Percentiles rank a stretch among this genome's conserved stretches.
Conservation (phyloP, 805 yeast genomes). For the Monosporozyma unispora region DNA sequence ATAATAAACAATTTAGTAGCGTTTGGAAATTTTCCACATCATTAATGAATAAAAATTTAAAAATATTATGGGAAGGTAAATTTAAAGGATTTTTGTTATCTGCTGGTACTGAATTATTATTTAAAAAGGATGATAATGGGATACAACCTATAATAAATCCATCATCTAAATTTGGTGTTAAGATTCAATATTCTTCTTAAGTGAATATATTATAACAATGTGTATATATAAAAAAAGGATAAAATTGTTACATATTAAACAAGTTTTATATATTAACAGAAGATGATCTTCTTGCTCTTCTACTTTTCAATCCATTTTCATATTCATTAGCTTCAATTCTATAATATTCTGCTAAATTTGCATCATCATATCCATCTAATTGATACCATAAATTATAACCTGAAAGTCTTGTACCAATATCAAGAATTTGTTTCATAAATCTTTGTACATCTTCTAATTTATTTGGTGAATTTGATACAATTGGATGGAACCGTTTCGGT, state of each 20-base stretch:
- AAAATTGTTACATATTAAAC: background rate
- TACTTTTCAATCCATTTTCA: constrained; percentile 38
- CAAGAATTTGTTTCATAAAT: constrained; percentile 53
- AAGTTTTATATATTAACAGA: background rate
- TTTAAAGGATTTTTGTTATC: constrained; percentile 69
- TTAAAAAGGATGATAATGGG: constrained; percentile 15
- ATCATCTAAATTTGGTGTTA: background rate
- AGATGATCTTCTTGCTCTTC: constrained; percentile 23
- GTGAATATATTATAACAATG: background rate
- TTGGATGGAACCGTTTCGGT: constrained; percentile 55
- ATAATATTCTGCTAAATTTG: constrained; percentile 51
- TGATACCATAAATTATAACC: constrained; percentile 75
- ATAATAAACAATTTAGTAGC: constrained; percentile 50
- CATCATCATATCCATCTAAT: constrained; percentile 67
- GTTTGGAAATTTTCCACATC: constrained; percentile 70
- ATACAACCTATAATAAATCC: background rate
- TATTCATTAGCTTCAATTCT: constrained; percentile 48
- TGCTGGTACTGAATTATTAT: constrained; percentile 55
- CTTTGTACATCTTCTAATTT: constrained; percentile 46
- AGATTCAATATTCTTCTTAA: constrained; percentile 6
- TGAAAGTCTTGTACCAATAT: constrained; percentile 50
- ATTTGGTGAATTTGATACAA: constrained; percentile 57
- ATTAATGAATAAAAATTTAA: constrained; percentile 49
- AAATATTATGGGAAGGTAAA: constrained; percentile 81
- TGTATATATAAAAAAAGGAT: too few species aligned